Evolutionary conservation across 805 yeast species (phyloP), one percentile per base, ranked within the genome.

Genomic region (Pichia paraexigua): DNA sequence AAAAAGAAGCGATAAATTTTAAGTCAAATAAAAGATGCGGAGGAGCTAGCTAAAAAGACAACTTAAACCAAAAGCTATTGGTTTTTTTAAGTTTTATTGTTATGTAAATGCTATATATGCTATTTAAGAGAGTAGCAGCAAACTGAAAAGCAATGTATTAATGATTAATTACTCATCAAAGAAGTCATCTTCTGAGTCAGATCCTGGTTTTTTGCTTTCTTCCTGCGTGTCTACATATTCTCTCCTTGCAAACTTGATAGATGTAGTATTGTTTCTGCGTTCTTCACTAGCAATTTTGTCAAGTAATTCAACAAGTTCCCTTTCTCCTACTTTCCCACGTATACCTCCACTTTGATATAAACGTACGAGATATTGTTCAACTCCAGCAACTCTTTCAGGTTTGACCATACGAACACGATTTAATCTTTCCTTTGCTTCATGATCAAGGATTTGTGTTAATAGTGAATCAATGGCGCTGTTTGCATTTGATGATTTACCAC

Each of bases 331-430:
- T 64, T 88, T 87, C 54, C 82, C 76, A 49, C 79, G 72, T 37
- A 92, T 70, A 53, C 85, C 88, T 2, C 97, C 97, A 57, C 85
- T 76, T 54, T 82, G 80, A 10, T 83, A 86, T 65, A 92, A 69
- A 59, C 82, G 80, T 27, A 85, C 69, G 44, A 92, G 70, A 60
- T 92, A 81, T 55, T 83, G 82, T 61, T 92, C 97, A 15, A 90
- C 97, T 3, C 90, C 87, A 48, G 78, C 77, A 1, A 95, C 98
- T 51, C 97, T 75, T 49, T 94, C 98, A 2, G 95, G 95, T 62
- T 91, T 80, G 43, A 92, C 99, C 64, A 94, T 77, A 28, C 89
- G 73, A 20, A 92, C 95, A 53, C 99, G 75, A 20, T 91, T 80
- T 45, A 92, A 73, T 53, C 99, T 76, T 62, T 92, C 97, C 45